Base-by-base conservation (phyloP, 345 rosid genomes). In the Euphorbia lathyris region DNA sequence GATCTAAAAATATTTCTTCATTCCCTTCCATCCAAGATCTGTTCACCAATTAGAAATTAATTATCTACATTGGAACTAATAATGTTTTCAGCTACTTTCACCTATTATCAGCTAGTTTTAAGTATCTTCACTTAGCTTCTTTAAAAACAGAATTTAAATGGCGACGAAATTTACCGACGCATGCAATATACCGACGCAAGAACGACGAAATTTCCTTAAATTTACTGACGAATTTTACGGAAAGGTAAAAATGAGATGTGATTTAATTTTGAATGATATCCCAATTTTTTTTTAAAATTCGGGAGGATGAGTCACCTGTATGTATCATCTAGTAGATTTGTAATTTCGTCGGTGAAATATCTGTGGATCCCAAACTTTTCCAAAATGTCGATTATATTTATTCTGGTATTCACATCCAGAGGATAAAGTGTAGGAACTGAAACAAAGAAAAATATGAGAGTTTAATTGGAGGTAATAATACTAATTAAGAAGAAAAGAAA, bases 381-480 rank as follows among this genome's bases (percentile, higher is more conserved):
- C 30, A 62, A 32, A 22, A 2, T 36, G 14, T 62, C 50, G 12
- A 62, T 62, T 22, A 38, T 40, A 5, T 1, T 10, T 0, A 62
- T 25, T 10, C 23, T 26, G 26, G 66, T 12, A 62, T 10, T 10
- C 3, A 38, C 43, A 7, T 62, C 66, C 1, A 62, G 23, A 9
- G 66, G 66, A 62, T 38, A 62, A 62, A 62, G 10, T 0, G 66
- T 36, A n/a, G 66, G 66, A 36, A 62, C 29, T 62, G 66, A 38
- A 32, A 29, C 11, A 3, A 6, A 40, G 19, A 38, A 62, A 62
- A 62, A 13, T 4, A 26, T 55, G 1, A 51, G 20, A 19, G 22
- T 19, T 19, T 19, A 51, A 51, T 20, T n/a, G 26, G 19, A 60
- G 20, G 9, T 19, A 34, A 19, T 7, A 34, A n/a, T 2, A 27